Base-by-base conservation (phyloP, 1,284 basidiomycete species). In the Trichosporon faecale region DNA sequence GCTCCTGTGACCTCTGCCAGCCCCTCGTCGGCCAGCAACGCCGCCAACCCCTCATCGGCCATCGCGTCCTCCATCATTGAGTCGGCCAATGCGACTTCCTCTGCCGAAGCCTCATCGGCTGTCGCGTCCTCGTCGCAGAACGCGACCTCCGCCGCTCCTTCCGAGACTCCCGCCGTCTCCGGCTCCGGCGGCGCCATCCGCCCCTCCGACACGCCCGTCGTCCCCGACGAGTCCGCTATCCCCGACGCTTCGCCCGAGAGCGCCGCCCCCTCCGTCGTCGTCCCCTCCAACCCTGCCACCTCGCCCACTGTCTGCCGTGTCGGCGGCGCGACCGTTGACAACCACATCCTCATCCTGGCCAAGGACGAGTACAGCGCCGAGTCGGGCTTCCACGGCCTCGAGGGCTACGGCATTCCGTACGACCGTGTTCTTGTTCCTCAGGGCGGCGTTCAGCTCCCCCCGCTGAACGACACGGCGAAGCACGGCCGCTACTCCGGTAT, bases 401-500 rank as follows among this genome's bases (percentile, higher is more conserved):
- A 37, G n/a, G 60, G 40, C 55, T 69, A 69, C 44, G 68, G 57
- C 8, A 69, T 69, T 23, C 65, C 68, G 3, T 69, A 61, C 65
- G 68, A 69, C 31, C 21, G 21, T 2, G 11, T 66, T 23, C 16
- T 66, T 9, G 57, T 69, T 5, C 65, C 64, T 2, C 40, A 61
- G 29, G 21, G 5, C 1, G 65, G 68, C 16, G 25, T 63, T 2
- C 16, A 11, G 1, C 64, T 69, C 2, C 68, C 65, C 12, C 11
- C 31, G 7, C 68, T 69, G 29, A 61, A 60, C 57, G 18, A 29
- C 31, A 25, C 65, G 0, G 31, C 40, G 18, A 66, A 40, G 12
- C 64, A 63, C 52, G 65, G 65, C 31, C 68, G 52, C 44, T 69
- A 66, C 65, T 66, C 65, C 11, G 68, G 65, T 11, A 69, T 69